Evolutionary conservation across 2,329 filamentous ascomycete genomes (phyloP).

Genomic region (Exophiala aquamarina): DNA sequence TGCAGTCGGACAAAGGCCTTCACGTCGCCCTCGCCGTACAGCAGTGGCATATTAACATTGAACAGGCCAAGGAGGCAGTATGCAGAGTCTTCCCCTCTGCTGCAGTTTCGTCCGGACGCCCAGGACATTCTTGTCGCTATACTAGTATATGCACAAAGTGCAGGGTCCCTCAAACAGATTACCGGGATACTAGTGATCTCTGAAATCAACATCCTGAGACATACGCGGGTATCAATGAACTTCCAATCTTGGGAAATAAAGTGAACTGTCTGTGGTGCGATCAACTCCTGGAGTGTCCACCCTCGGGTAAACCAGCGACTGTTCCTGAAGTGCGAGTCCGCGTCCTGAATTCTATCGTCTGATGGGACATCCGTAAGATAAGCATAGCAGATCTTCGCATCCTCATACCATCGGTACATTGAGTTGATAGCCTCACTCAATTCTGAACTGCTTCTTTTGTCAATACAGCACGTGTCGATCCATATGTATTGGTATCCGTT

Average conservation of each 20-base stretch:
- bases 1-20: too few species aligned
- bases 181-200: constrained; percentile 8
- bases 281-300: constrained; percentile 30
- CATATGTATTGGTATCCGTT: constrained; percentile 19
- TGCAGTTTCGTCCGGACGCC: too few species aligned
- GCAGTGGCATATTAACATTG: too few species aligned
- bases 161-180: too few species aligned
- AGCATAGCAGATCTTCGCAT: constrained; percentile 21
- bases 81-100: too few species aligned
- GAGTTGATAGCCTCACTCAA: constrained; percentile 25
- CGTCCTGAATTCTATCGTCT: constrained; percentile 11
- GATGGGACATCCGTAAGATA: constrained; percentile 23
- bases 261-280: constrained; percentile 23
- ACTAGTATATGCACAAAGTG: too few species aligned
- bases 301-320: constrained; percentile 28
- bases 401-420: constrained; percentile 26
- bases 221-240: constrained; percentile 5
- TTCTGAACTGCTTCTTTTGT: constrained; percentile 23
- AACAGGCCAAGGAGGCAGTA: too few species aligned
- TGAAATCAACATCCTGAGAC: background rate
- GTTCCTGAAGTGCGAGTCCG: constrained; percentile 13
- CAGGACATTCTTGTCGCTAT: too few species aligned
- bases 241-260: constrained; percentile 17
- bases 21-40: too few species aligned
- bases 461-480: constrained; percentile 30